Evolutionary conservation across 2,329 filamentous ascomycete species (phyloP).

Genomic region (Amylocarpus encephaloides): DNA sequence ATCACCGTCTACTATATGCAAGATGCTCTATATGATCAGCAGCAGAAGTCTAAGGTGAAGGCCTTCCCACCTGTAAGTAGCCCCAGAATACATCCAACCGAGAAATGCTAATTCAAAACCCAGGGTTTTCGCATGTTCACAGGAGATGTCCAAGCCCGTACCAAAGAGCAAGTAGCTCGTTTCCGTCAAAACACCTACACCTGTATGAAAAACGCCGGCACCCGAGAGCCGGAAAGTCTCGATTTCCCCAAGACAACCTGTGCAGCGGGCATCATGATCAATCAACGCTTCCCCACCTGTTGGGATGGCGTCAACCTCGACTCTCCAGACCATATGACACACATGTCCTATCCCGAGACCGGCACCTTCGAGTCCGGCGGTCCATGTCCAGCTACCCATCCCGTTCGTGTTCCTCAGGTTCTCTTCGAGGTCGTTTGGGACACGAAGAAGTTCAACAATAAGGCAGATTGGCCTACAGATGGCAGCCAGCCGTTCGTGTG

Average conservation of each 20-base stretch:
- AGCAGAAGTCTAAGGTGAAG: constrained; percentile 33
- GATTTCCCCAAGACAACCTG: constrained; percentile 33
- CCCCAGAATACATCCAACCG: too few relatives aligned
- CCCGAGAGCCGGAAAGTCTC: constrained; percentile 35
- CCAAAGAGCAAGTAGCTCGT: constrained; percentile 32
- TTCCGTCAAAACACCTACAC: constrained; percentile 40
- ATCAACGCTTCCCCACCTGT: constrained; percentile 27
- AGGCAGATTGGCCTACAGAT: constrained; percentile 39
- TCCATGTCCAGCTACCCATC: constrained; percentile 30
- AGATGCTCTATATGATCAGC: constrained; percentile 27
- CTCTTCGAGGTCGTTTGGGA: constrained; percentile 46
- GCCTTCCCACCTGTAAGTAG: constrained; percentile 34
- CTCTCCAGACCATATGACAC: constrained; percentile 12
- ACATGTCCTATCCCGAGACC: constrained; percentile 25
- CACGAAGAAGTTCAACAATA: constrained; percentile 37
- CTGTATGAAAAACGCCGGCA: constrained; percentile 35
- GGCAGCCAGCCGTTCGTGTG: constrained; percentile 40
- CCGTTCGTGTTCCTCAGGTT: constrained; percentile 42
- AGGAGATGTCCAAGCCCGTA: constrained; percentile 35
- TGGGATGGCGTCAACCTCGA: constrained; percentile 12
- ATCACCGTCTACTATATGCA: constrained; percentile 35
- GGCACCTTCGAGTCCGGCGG: constrained; percentile 20
- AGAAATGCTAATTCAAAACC: not conserved
- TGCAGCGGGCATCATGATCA: constrained; percentile 30
- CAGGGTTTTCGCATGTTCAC: constrained; percentile 41